Base-by-base conservation (phyloP, 2,329 filamentous ascomycete species). In the Pyrenophora teres region DNA sequence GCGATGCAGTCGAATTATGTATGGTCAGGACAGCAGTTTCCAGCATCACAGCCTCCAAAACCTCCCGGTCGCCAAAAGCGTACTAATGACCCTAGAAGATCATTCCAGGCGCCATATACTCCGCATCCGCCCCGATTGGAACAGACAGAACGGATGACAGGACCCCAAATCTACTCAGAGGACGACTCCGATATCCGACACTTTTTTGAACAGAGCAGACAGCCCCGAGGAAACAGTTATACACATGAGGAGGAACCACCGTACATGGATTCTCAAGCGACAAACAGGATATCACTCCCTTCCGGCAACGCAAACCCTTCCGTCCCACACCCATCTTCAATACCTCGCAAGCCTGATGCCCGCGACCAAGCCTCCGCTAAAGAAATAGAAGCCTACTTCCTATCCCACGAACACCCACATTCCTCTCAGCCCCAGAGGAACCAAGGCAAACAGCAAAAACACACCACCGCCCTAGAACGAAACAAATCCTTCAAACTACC, bases 401-500 rank as follows among this genome's bases (percentile, higher is more conserved):
- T 37, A 21, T 30, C 54, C 4, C 33, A 50, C 5, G 18, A 44
- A 30, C 15, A 46, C 2, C n/a, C 33, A 21, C 27, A 30, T 1
- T 3, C 9, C 4, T 30, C 3, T 12, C 27, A 12, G 9, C 6
- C 33, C 5, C 47, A 52, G 33, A 41, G 49, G 10, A 39, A 37
- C 3, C 0, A 36, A 0, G 25, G 6, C n/a, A 46, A 46, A 9
- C 9, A 25, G 15, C 37, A 35, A 16, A 52, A 40, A 48, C 57
- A 30, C 16, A 46, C 52, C 42, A 57, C 44, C 3, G 54, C 51
- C 19, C 19, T 21, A n/a, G 46, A 60, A 10, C 68, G 71, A 3
- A 70, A 63, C 4, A 74, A 70, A 40, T 76, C 75, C 1, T 71
- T 69, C 1, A 64, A 52, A 8, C 61, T 78, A 0, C 72, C 74